These are phyloP conservation scores for Kwoniella sp. DNA, from an alignment of 768 basidiomycete genomes.

Conservation along the genomic window DNA sequence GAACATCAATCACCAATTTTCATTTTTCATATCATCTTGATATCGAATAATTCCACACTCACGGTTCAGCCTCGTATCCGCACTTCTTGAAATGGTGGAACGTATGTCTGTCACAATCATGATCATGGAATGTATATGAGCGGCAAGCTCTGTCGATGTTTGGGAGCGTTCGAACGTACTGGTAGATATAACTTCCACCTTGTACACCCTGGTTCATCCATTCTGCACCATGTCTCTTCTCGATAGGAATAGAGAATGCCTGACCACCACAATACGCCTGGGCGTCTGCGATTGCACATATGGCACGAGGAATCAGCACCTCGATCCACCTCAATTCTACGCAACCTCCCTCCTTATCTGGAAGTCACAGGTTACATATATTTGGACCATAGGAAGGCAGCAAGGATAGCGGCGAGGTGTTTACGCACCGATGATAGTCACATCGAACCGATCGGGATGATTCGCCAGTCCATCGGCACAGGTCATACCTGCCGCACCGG, in stretches of 20 bases:
- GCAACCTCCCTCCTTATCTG: too few species aligned
- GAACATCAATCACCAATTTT: too few species aligned
- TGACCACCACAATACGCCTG: slow-evolving; percentile 58
- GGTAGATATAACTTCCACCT: slow-evolving; percentile 47
- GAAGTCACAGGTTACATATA: too few species aligned
- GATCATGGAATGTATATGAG: too few species aligned
- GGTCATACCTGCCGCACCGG: slow-evolving; percentile 58
- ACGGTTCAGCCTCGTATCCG: slow-evolving; percentile 56
- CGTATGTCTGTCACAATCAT: slow-evolving; percentile 53
- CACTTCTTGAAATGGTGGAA: slow-evolving; percentile 57
- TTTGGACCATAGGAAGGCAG: too few species aligned
- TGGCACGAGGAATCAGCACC: not conserved
- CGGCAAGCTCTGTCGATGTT: too few species aligned
- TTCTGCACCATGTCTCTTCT: slow-evolving; percentile 54
- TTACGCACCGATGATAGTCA: slow-evolving; percentile 55
- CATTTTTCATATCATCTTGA: too few species aligned
- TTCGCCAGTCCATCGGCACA: slow-evolving; percentile 57
- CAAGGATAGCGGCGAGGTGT: too few species aligned
- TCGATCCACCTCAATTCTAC: too few species aligned
- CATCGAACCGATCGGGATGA: slow-evolving; percentile 58
- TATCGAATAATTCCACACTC: slow-evolving; percentile 13
- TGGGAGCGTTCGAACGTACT: slow-evolving; percentile 23
- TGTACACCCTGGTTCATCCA: slow-evolving; percentile 61
- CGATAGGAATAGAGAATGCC: slow-evolving; percentile 58
- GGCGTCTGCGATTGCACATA: slow-evolving; percentile 31